phyloP scores from a whole-genome alignment of 495 filamentous ascomycete species.

The Penicillium chermesinum region DNA sequence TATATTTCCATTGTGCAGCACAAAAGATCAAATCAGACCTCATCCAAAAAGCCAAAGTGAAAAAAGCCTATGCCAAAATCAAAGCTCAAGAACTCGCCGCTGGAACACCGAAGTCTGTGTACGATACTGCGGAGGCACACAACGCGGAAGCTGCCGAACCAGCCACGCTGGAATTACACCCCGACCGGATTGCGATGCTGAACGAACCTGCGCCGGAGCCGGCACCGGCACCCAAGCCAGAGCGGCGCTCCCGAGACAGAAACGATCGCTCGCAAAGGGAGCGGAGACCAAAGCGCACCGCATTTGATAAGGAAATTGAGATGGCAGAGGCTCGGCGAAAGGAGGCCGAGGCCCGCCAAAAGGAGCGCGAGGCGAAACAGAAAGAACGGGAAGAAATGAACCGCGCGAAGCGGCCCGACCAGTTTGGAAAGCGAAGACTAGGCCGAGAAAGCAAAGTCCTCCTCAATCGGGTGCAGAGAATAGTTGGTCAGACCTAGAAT shows the following conservation, averaged over 20 bases:
- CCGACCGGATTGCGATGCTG: conserved; percentile 65
- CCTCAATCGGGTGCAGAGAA: conserved; percentile 71
- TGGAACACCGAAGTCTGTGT: conserved; percentile 27
- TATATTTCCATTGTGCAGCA: conserved; percentile 44
- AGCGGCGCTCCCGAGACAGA: conserved; percentile 13
- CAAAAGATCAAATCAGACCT: conserved; percentile 88
- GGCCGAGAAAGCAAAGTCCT: conserved; percentile 81
- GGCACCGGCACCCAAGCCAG: conserved; percentile 19
- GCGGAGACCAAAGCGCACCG: conserved; percentile 53
- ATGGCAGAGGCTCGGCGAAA: conserved; percentile 60
- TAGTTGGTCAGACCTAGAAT: conserved; percentile 47
- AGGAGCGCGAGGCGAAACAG: conserved; percentile 55
- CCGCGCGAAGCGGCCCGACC: conserved; percentile 69
- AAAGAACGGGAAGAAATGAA: conserved; percentile 63
- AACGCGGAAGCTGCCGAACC: conserved; percentile 18
- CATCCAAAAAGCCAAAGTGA: conserved; percentile 90
- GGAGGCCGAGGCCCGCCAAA: conserved; percentile 56
- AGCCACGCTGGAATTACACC: conserved; percentile 59
- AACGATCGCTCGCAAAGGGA: conserved; percentile 22
- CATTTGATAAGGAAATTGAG: conserved; percentile 73
- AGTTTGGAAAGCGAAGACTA: conserved; percentile 75
- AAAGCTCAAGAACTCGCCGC: conserved; percentile 54
- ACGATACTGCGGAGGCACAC: conserved; percentile 25
- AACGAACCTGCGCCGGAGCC: conserved; percentile 37
- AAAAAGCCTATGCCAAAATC: conserved; percentile 87